These are phyloP conservation scores for Crassisporium funariophilum DNA, from an alignment of 768 basidiomycete species.

Conservation along the genomic window DNA sequence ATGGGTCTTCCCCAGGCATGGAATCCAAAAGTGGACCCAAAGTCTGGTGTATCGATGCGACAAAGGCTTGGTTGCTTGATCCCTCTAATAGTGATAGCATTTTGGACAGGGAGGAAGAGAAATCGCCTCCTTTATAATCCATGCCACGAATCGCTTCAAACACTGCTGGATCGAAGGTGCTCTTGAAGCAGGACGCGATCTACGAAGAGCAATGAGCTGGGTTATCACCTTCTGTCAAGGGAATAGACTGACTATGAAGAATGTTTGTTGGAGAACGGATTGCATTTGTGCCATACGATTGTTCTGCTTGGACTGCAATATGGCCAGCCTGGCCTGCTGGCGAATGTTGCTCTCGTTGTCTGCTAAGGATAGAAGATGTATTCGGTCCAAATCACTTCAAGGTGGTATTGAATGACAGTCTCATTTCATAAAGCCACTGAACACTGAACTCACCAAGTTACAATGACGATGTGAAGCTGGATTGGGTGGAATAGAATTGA, in stretches of 20 bases:
- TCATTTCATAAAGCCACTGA: neutral
- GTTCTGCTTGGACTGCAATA: slow-evolving; percentile 41
- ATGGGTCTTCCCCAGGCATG: slow-evolving; percentile 10
- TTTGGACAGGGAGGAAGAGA: slow-evolving; percentile 4
- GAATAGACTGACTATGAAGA: slow-evolving; percentile 40
- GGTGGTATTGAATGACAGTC: neutral
- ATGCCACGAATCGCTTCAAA: slow-evolving; percentile 16
- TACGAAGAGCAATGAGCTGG: slow-evolving; percentile 17
- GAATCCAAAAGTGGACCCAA: slow-evolving; percentile 25
- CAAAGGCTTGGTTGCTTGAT: slow-evolving; percentile 36
- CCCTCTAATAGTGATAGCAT: slow-evolving; percentile 33
- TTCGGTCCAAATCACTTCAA: slow-evolving; percentile 42
- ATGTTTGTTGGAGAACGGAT: slow-evolving; percentile 39
- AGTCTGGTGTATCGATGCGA: slow-evolving; percentile 31
- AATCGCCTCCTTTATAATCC: slow-evolving; percentile 1
- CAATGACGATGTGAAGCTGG: slow-evolving; percentile 37
- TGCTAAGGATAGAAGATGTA: slow-evolving; percentile 41
- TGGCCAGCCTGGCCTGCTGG: slow-evolving; percentile 38
- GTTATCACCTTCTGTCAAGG: neutral
- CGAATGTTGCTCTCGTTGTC: slow-evolving; percentile 40
- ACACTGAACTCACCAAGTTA: slow-evolving; percentile 39
- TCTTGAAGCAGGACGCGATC: slow-evolving; percentile 51
- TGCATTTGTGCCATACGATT: slow-evolving; percentile 46
- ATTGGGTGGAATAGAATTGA: slow-evolving; percentile 46
- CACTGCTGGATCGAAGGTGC: slow-evolving; percentile 33